A percentile compares a stretch with the other conserved stretches of the same genome.
Evolutionary conservation across 2,329 filamentous ascomycete species (phyloP).

Genomic region (Paraconiothyrium sp.): DNA sequence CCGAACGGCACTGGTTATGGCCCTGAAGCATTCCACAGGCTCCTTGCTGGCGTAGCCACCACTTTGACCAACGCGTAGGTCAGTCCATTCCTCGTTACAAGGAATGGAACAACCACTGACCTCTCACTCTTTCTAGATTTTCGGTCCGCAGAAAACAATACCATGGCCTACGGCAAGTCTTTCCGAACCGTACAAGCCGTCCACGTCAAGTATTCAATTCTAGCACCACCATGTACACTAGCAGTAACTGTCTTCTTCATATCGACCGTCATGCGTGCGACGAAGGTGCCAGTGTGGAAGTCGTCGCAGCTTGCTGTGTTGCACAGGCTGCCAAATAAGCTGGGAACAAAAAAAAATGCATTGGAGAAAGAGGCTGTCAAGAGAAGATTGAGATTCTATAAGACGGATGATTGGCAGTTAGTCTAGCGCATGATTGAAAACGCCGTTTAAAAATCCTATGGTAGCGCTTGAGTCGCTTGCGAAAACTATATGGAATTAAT

Average conservation of each 20-base stretch:
- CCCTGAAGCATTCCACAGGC: background rate
- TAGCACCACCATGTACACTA: background rate
- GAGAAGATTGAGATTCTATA: too few relatives aligned
- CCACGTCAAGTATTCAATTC: background rate
- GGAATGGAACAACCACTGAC: background rate
- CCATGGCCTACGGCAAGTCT: background rate
- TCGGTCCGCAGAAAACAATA: background rate
- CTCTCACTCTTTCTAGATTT: background rate
- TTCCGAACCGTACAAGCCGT: background rate
- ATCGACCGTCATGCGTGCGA: background rate
- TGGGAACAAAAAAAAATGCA: too few relatives aligned
- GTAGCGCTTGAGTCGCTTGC: too few relatives aligned
- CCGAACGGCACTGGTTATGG: background rate
- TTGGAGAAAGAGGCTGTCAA: too few relatives aligned
- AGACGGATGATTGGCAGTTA: too few relatives aligned
- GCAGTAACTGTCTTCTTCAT: conserved; percentile 5
- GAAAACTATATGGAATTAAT: too few relatives aligned
- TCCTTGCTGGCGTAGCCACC: background rate
- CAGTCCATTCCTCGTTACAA: too few relatives aligned
- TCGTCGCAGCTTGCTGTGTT: conserved; percentile 12
- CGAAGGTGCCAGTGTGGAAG: conserved; percentile 12
- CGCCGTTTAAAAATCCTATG: too few relatives aligned
- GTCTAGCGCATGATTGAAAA: too few relatives aligned
- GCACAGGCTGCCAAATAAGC: background rate
- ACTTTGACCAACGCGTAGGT: conserved; percentile 2